Evolutionary conservation across 2,329 filamentous ascomycete species (phyloP), one percentile per base, ranked within the genome.

Genomic region (Monilinia polystroma): DNA sequence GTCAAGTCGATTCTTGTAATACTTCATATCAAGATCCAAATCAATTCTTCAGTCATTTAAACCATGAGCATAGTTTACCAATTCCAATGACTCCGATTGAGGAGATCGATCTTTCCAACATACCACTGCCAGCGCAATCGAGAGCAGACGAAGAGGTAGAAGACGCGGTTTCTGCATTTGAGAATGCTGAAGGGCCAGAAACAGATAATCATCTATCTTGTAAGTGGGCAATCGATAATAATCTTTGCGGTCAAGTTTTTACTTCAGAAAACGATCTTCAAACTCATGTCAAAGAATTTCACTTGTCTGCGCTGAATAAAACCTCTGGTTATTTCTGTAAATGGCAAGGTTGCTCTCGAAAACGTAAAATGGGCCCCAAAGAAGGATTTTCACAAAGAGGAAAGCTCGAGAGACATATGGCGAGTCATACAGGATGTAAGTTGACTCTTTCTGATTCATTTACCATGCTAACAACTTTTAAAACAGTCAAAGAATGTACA

Each of bases 371-470:
- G 26, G 70, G 68, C 14, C 63, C 67, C 14, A 78, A 81, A 47
- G 79, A 79, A 5, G 81, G 82, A 20, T 88, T 88, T 69, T 80
- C 80, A 2, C 85, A 87, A 72, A 81, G 84, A 72, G 86, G 85
- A 74, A 89, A 90, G 73, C 79, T 89, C 23, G 86, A 88, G 70
- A 80, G 87, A 55, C 87, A 90, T 72, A 82, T 89, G 76, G 85
- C 88, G 71, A 86, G 84, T 2, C 87, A 90, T 73, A 89, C 87
- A 20, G 85, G 85, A 63, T 85, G 85, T 87, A 78, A 79, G 85
- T 80, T 58, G 29, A 14, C 52, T 52, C n/a, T 38, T 11, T 67
- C 29, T 53, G 66, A 41, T 14, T 35, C 1, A 41, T 18, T 29
- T 62, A 7, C 5, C 23, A 32, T 45, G 20, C 35, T 52, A 11